Evolutionary conservation across 192 early-diverging fungal genomes (phyloP).

Genomic region (Backusella circina): DNA sequence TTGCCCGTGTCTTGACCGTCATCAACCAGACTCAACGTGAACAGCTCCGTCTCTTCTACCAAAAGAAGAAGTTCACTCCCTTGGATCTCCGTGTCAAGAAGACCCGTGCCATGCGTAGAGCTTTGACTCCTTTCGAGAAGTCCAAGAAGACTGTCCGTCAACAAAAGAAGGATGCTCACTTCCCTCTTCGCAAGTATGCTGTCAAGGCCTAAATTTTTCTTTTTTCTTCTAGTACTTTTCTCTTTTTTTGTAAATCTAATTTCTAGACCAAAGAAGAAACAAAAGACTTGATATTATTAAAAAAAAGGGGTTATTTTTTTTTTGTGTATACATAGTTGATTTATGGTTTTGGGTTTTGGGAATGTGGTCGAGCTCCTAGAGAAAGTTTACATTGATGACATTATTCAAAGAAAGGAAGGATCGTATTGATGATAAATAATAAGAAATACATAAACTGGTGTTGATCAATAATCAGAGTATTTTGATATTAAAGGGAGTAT

Average conservation of each 20-base stretch:
- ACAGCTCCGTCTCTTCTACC: slow-evolving; percentile 87
- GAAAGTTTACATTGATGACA: too few species aligned
- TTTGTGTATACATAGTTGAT: background rate
- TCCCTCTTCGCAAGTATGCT: slow-evolving; percentile 91
- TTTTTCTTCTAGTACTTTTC: background rate
- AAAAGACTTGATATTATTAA: background rate
- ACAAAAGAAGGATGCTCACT: slow-evolving; percentile 85
- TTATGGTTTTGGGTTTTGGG: background rate
- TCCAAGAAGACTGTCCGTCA: slow-evolving; percentile 84
- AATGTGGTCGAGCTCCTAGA: background rate
- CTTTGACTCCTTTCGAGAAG: slow-evolving; percentile 81
- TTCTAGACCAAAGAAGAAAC: background rate
- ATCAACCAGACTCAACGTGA: slow-evolving; percentile 91
- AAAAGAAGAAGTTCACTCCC: slow-evolving; percentile 93
- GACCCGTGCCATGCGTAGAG: slow-evolving; percentile 97
- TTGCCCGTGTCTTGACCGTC: slow-evolving; percentile 94
- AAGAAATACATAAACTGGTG: too few species aligned
- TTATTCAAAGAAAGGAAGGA: too few species aligned
- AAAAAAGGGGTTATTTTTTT: background rate
- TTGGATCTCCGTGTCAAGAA: slow-evolving; percentile 98
- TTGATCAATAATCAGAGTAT: too few species aligned
- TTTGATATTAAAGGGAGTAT: too few species aligned
- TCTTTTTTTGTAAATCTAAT: background rate
- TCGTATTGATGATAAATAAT: too few species aligned
- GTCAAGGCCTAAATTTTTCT: slow-evolving; percentile 69